Evolutionary conservation across 768 basidiomycete species (phyloP), one percentile per base, ranked within the genome.

Genomic region (Boletus huronensis): DNA sequence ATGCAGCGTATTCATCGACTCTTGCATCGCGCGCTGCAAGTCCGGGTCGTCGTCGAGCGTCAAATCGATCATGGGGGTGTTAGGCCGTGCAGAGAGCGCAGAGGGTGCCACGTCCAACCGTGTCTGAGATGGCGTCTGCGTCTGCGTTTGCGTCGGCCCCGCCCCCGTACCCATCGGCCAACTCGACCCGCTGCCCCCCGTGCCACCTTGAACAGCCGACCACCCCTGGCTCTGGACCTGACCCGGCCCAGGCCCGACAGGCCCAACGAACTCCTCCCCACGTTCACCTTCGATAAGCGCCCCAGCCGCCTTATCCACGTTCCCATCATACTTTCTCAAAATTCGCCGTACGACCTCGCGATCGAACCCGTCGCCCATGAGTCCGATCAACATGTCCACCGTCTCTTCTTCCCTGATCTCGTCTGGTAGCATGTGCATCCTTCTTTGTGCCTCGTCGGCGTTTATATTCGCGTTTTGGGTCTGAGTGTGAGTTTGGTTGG

Each of bases 291-390:
- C 71, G 13, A 84, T 58, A 10, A 84, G 72, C 2, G 82, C 83
- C 43, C 76, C 75, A 0, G 76, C 82, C 13, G 83, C 82, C 64
- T 79, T 81, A 44, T 80, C 74, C 50, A 80, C 70, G 56, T 88
- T 75, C 23, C 85, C 82, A 36, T 79, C 78, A 66, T 82, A 77
- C 66, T 84, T 84, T 50, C 80, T 74, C 52, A 87, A 73, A 21
- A 87, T 75, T n/a, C 77, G 74, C 28, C 78, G 78, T 7, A 77
- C 82, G 19, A 79, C 72, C 31, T 79, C 77, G 10, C 67, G 68
- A 51, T 80, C 77, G 42, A 73, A 61, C 6, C 55, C 64, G n/a
- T 66, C 69, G 19, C 69, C 76, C 75, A 79, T 76, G 58, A 80
- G 61, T 2, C 66, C 53, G 11, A 60, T 68, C 46, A 79, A 53